Evolutionary conservation across 495 filamentous ascomycete genomes (phyloP).

Genomic region (Venustampulla echinocandica): DNA sequence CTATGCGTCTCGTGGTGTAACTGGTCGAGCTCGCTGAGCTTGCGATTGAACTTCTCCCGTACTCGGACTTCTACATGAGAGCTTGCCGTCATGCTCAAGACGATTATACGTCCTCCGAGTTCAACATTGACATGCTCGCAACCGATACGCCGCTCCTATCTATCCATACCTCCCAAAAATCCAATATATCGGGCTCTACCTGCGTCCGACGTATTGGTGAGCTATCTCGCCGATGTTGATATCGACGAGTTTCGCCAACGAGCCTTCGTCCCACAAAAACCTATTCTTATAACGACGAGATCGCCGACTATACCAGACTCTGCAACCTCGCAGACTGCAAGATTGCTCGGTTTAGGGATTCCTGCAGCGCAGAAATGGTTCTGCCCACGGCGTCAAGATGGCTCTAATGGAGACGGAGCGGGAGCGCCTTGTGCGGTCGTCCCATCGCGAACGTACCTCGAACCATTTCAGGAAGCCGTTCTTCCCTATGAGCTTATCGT

Average conservation of each 20-base stretch:
- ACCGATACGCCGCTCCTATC: too few species aligned
- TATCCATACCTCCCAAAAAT: too few species aligned
- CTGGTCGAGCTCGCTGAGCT: too few species aligned
- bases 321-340: background rate
- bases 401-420: background rate
- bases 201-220: too few species aligned
- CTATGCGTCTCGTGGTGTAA: too few species aligned
- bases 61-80: background rate
- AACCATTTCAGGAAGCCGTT: constrained; percentile 12
- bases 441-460: constrained; percentile 19
- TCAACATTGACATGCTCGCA: too few species aligned
- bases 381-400: background rate
- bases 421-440: background rate
- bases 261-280: constrained; percentile 21
- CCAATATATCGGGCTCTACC: too few species aligned
- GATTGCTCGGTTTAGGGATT: background rate
- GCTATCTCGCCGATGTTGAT: constrained; percentile 14
- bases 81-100: constrained; percentile 1
- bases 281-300: constrained; percentile 17
- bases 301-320: background rate
- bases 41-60: background rate
- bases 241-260: constrained; percentile 16
- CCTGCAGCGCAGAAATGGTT: constrained; percentile 23
- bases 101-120: background rate
- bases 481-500: constrained; percentile 20